Evolutionary conservation across 2,329 filamentous ascomycete species (phyloP).

Genomic region (Allantophomopsis cytisporea): DNA sequence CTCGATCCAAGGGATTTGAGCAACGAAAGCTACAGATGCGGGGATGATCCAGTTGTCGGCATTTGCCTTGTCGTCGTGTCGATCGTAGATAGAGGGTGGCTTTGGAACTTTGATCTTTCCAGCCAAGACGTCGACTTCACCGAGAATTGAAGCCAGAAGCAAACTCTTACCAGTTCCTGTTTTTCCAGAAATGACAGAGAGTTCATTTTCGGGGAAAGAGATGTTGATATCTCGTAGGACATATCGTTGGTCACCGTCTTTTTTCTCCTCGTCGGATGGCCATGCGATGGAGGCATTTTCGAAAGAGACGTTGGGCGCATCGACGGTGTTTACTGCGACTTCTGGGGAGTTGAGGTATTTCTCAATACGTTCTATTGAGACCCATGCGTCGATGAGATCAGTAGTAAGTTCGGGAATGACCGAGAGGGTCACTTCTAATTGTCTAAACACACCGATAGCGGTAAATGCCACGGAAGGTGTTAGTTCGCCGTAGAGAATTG

Average conservation of each 20-base stretch:
- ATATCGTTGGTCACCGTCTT: conserved; percentile 45
- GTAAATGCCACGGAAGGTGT: conserved; percentile 68
- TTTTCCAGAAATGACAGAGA: conserved; percentile 64
- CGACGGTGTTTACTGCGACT: conserved; percentile 35
- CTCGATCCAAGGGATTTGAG: conserved; percentile 76
- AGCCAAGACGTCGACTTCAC: conserved; percentile 56
- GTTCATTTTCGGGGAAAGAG: conserved; percentile 51
- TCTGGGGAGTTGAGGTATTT: conserved; percentile 57
- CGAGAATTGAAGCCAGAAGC: conserved; percentile 59
- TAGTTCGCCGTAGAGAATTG: conserved; percentile 45
- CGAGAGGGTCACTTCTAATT: conserved; percentile 58
- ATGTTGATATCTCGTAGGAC: conserved; percentile 50
- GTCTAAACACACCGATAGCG: conserved; percentile 59
- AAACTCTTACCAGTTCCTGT: conserved; percentile 71
- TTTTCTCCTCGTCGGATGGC: conserved; percentile 53
- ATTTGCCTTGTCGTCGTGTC: conserved; percentile 48
- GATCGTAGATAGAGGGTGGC: conserved; percentile 33
- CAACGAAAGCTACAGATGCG: conserved; percentile 58
- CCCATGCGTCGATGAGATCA: conserved; percentile 54
- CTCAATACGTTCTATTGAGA: conserved; percentile 62
- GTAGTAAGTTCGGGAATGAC: conserved; percentile 63
- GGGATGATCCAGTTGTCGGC: conserved; percentile 53
- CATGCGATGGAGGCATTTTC: conserved; percentile 58
- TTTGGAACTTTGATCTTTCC: conserved; percentile 45
- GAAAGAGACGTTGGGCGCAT: conserved; percentile 48